These are phyloP conservation scores for Leishmania aethiopica DNA, from an alignment of 208 protist species.

Conservation along the genomic window DNA sequence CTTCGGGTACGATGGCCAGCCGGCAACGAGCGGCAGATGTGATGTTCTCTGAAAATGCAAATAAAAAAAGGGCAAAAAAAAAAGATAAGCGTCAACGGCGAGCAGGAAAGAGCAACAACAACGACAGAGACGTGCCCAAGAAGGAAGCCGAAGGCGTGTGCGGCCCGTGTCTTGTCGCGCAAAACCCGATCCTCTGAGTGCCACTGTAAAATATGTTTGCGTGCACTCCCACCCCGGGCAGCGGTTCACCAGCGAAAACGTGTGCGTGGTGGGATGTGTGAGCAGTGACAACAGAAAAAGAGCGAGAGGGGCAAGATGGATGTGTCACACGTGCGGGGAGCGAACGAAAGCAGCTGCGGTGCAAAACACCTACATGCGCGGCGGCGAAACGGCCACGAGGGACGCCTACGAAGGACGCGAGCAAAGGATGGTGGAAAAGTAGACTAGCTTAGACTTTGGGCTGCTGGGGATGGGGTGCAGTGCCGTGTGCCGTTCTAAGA, in stretches of 20 bases:
- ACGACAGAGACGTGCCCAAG: background rate
- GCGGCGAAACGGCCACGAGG: background rate
- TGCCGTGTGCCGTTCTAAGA: background rate
- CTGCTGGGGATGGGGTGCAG: background rate
- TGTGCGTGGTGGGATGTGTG: background rate
- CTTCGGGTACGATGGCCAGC: background rate
- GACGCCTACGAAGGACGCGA: background rate
- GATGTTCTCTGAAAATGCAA: background rate
- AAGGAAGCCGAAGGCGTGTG: background rate
- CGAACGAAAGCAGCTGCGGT: background rate
- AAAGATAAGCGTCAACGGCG: background rate
- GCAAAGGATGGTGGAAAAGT: background rate
- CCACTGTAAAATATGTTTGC: background rate
- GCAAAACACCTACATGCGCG: background rate
- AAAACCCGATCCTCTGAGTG: background rate
- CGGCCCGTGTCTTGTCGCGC: background rate
- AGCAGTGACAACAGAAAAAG: background rate
- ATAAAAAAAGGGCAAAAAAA: background rate
- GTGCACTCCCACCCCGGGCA: background rate
- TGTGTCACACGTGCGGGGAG: background rate
- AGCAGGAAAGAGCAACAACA: background rate
- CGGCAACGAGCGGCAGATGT: background rate
- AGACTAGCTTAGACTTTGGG: background rate
- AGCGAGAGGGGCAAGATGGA: background rate
- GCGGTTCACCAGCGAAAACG: background rate